These are phyloP conservation scores for Iberis pinnata DNA, from an alignment of 345 rosid genomes.

Conservation along the genomic window DNA sequence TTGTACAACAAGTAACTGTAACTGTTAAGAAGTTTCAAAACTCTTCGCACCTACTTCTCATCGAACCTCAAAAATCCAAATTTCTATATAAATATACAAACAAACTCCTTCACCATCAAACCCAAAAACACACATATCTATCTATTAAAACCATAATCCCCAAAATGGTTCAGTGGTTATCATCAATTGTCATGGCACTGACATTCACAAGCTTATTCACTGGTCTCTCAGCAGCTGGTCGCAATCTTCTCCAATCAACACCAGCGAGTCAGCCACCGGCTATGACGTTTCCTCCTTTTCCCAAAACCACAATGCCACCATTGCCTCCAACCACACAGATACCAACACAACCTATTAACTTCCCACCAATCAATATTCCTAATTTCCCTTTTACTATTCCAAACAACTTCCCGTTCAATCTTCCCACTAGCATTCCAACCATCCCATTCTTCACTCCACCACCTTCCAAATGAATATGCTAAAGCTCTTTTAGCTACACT, in stretches of 20 bases:
- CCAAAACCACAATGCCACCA: constrained; percentile 22
- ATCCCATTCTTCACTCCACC: constrained; percentile 31
- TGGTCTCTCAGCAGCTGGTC: constrained; percentile 21
- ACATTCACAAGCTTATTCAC: constrained; percentile 27
- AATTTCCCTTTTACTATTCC: constrained; percentile 26
- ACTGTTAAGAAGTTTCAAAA: constrained; percentile 13
- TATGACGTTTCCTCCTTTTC: constrained; percentile 25
- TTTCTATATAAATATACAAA: constrained; percentile 16
- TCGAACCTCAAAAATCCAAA: constrained; percentile 17
- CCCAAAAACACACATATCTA: neutral
- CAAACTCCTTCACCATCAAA: constrained; percentile 13
- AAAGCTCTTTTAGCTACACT: no score
- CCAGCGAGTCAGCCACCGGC: constrained; percentile 19
- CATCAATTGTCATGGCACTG: constrained; percentile 20
- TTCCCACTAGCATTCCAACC: constrained; percentile 25
- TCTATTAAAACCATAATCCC: neutral
- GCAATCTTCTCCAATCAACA: constrained; percentile 28
- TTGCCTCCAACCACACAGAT: constrained; percentile 8
- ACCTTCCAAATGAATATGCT: constrained; percentile 26
- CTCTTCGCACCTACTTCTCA: constrained; percentile 13
- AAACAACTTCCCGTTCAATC: constrained; percentile 25
- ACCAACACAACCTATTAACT: constrained; percentile 25
- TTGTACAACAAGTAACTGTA: constrained; percentile 15
- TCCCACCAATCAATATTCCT: constrained; percentile 28
- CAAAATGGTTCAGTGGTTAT: constrained; percentile 14